These are phyloP conservation scores for Avena sativa DNA, from an alignment of 176 grass and related monocot species.

Conservation along the genomic window DNA sequence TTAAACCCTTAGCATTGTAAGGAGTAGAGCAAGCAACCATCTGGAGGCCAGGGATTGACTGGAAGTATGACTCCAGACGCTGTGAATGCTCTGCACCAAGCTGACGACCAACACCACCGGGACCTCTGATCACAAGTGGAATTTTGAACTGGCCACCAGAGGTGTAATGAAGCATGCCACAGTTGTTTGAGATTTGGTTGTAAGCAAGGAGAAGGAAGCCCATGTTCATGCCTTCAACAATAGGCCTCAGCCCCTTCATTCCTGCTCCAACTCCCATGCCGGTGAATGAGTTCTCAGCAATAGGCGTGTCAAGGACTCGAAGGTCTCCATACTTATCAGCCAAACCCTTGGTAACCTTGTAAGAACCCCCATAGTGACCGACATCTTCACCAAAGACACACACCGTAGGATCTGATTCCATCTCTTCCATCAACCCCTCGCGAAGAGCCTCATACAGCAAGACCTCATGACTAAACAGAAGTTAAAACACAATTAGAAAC, in stretches of 20 bases:
- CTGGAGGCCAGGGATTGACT: conserved; percentile 90
- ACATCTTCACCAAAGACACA: conserved; percentile 91
- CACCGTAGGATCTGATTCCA: conserved; percentile 76
- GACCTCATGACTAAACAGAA: conserved; percentile 69
- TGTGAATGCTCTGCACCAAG: conserved; percentile 92
- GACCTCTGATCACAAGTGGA: conserved; percentile 85
- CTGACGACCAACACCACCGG: conserved; percentile 86
- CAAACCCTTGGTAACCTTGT: conserved; percentile 92
- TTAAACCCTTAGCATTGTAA: conserved; percentile 92
- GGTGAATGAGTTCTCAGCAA: conserved; percentile 89
- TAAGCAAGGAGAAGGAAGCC: conserved; percentile 91
- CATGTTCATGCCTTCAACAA: conserved; percentile 98
- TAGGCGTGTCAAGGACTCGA: conserved; percentile 86
- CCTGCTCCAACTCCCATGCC: conserved; percentile 92
- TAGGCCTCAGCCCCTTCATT: conserved; percentile 74
- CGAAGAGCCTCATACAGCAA: conserved; percentile 87
- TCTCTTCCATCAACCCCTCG: conserved; percentile 91
- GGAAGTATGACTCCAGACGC: conserved; percentile 90
- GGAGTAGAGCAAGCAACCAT: conserved; percentile 98
- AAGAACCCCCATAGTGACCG: conserved; percentile 86
- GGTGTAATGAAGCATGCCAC: conserved; percentile 98
- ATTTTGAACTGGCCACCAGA: conserved; percentile 94
- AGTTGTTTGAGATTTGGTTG: conserved; percentile 98
- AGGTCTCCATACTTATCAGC: conserved; percentile 81
- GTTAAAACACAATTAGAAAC: conserved; percentile 7